A percentile compares a stretch with the other conserved stretches of the same genome.
Evolutionary conservation across 2,329 filamentous ascomycete species (phyloP).

Genomic region (Microcyclosporella mali): DNA sequence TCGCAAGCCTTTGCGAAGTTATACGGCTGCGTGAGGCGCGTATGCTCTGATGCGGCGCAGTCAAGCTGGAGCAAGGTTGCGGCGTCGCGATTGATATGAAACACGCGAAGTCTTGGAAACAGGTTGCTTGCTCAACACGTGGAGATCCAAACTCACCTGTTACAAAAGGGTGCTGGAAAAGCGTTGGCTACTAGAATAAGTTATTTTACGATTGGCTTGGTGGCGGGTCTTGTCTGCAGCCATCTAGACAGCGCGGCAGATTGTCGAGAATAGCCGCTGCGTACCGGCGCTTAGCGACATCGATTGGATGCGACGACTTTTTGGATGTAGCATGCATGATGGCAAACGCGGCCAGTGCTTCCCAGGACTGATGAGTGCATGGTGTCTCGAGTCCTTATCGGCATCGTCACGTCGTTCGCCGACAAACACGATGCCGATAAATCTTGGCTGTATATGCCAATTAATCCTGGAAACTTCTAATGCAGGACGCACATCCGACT

Average conservation of each 20-base stretch:
- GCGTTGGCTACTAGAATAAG: not conserved
- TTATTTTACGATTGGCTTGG: not conserved
- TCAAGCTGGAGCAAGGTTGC: not conserved
- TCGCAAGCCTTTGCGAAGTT: not conserved
- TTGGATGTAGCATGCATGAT: too few species aligned
- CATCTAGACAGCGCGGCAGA: not conserved
- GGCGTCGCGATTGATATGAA: not conserved
- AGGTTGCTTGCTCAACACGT: too few species aligned
- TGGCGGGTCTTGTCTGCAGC: not conserved
- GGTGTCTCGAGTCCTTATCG: too few species aligned
- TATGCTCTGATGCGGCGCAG: conserved; percentile 8
- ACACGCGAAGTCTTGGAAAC: not conserved
- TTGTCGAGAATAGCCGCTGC: conserved; percentile 1
- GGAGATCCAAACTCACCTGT: not conserved
- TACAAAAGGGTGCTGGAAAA: not conserved
- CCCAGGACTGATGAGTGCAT: too few species aligned
- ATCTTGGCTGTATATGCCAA: too few species aligned
- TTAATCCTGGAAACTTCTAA: too few species aligned
- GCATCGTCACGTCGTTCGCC: too few species aligned
- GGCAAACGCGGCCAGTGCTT: too few species aligned
- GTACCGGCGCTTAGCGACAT: conserved; percentile 3
- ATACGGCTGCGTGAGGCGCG: not conserved
- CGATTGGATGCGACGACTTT: not conserved
- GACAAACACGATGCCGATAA: too few species aligned
- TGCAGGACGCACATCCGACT: too few species aligned